Conservation (phyloP, 495 filamentous ascomycete genomes). For the Aspergillus homomorphus region DNA sequence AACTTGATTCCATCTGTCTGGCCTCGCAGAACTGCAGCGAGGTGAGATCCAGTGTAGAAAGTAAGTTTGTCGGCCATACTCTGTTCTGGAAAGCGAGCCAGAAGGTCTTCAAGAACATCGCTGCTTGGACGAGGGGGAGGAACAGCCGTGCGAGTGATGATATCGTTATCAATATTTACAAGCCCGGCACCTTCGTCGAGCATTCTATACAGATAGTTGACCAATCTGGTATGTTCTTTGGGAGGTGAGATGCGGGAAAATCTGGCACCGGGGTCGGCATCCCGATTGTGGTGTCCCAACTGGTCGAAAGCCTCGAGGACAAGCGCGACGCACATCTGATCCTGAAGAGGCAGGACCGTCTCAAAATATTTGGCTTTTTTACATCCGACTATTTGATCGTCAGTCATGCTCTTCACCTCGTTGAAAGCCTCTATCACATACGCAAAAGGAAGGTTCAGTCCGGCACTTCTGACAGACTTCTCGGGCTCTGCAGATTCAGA, state of each 20-base stretch:
- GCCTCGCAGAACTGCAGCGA: conserved; percentile 40
- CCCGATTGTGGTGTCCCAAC: neutral
- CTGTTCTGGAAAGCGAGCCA: conserved; percentile 34
- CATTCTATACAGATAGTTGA: too few species aligned
- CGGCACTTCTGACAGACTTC: too few species aligned
- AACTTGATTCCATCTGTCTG: conserved; percentile 37
- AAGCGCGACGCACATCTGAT: too few species aligned
- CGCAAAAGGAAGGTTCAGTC: too few species aligned
- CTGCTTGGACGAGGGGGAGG: conserved; percentile 27
- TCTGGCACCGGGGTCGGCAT: neutral
- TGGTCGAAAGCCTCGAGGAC: neutral
- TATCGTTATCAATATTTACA: too few species aligned
- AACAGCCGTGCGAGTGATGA: conserved; percentile 36
- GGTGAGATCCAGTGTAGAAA: conserved; percentile 33
- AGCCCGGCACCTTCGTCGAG: too few species aligned
- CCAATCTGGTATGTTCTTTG: neutral
- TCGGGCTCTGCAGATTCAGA: too few species aligned
- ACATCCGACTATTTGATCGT: too few species aligned
- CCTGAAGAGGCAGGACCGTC: too few species aligned
- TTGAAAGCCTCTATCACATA: too few species aligned
- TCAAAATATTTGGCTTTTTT: too few species aligned
- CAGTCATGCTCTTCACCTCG: too few species aligned
- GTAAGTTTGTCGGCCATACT: conserved; percentile 32
- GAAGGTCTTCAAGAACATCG: conserved; percentile 33
- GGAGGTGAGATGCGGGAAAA: neutral